Conservation (phyloP, 768 basidiomycete species). For the Suillus luteus region DNA sequence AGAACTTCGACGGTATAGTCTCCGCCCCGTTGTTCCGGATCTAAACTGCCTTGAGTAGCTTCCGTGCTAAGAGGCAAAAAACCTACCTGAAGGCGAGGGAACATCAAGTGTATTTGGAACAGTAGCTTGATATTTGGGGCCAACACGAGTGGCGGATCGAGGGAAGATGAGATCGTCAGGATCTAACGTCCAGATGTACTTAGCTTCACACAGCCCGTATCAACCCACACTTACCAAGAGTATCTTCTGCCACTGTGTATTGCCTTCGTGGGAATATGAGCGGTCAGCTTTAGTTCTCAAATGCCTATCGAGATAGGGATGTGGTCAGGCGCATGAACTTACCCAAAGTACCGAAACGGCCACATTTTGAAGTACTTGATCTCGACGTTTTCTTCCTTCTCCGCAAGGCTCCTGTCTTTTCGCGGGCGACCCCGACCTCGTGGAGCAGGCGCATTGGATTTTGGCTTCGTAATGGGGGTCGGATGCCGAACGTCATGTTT, state of each 20-base stretch:
- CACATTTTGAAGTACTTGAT: slow-evolving; percentile 89
- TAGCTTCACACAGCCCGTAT: slow-evolving; percentile 15
- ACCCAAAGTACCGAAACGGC: slow-evolving; percentile 98
- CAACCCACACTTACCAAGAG: slow-evolving; percentile 60
- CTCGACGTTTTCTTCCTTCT: slow-evolving; percentile 74
- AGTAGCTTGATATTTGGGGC: slow-evolving; percentile 79
- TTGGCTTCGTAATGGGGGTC: slow-evolving; percentile 55
- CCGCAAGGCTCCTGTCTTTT: slow-evolving; percentile 71
- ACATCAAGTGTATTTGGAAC: slow-evolving; percentile 44
- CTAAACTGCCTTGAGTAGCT: slow-evolving; percentile 14
- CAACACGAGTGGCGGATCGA: slow-evolving; percentile 87
- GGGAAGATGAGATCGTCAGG: slow-evolving; percentile 97
- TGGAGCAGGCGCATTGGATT: slow-evolving; percentile 72
- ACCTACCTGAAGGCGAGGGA: slow-evolving; percentile 42
- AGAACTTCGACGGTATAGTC: slow-evolving; percentile 76
- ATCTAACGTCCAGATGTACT: slow-evolving; percentile 54
- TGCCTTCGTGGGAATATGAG: slow-evolving; percentile 48
- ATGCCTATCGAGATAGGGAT: slow-evolving; percentile 3
- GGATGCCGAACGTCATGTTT: slow-evolving; percentile 67
- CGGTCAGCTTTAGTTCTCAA: slow-evolving; percentile 15
- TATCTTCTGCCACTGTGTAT: slow-evolving; percentile 91
- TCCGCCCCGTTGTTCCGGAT: slow-evolving; percentile 60
- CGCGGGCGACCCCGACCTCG: slow-evolving; percentile 76
- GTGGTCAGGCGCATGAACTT: slow-evolving; percentile 31
- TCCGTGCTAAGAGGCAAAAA: slow-evolving; percentile 1